These are phyloP conservation scores for Acanthamoeba lenticulata DNA, from an alignment of 208 protist species.

Conservation along the genomic window DNA sequence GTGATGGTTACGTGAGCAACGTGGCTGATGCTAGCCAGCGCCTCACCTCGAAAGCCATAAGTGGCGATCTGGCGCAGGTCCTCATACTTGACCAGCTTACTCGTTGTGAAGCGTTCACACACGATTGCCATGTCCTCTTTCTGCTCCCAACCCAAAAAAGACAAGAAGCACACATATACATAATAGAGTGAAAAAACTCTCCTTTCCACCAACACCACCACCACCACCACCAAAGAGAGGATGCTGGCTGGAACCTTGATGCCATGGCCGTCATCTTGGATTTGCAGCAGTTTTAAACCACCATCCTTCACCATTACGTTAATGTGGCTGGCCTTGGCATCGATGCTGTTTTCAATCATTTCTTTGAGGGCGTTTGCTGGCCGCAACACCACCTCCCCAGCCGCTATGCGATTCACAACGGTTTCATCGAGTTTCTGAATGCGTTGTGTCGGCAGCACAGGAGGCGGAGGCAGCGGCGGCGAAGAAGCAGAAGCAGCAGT, in stretches of 20 bases:
- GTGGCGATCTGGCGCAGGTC: slow-evolving; percentile 93
- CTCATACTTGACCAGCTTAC: slow-evolving; percentile 88
- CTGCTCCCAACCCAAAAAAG: neutral
- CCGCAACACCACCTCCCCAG: slow-evolving; percentile 98
- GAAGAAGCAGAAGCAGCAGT: no score
- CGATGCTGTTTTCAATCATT: slow-evolving; percentile 97
- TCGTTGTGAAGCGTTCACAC: slow-evolving; percentile 95
- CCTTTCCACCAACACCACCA: no score
- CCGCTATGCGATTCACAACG: slow-evolving; percentile 97
- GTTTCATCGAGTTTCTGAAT: slow-evolving; percentile 93
- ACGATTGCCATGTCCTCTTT: slow-evolving; percentile 95
- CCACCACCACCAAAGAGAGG: neutral
- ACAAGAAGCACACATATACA: neutral
- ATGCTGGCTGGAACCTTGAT: slow-evolving; percentile 83
- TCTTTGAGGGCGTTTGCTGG: slow-evolving; percentile 98
- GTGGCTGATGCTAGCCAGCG: slow-evolving; percentile 89
- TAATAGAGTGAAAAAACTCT: no score
- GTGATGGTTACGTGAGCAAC: slow-evolving; percentile 89
- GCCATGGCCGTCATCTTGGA: slow-evolving; percentile 97
- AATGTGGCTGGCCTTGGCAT: slow-evolving; percentile 94
- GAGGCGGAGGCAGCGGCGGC: no score
- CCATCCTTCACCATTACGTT: slow-evolving; percentile 92
- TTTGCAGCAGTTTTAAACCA: slow-evolving; percentile 96
- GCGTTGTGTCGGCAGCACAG: neutral
- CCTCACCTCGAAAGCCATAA: slow-evolving; percentile 92